A percentile compares a stretch with the other conserved stretches of the same genome.
Conservation (phyloP, 2,329 filamentous ascomycete species). For the Trichoderma aggressivum region DNA sequence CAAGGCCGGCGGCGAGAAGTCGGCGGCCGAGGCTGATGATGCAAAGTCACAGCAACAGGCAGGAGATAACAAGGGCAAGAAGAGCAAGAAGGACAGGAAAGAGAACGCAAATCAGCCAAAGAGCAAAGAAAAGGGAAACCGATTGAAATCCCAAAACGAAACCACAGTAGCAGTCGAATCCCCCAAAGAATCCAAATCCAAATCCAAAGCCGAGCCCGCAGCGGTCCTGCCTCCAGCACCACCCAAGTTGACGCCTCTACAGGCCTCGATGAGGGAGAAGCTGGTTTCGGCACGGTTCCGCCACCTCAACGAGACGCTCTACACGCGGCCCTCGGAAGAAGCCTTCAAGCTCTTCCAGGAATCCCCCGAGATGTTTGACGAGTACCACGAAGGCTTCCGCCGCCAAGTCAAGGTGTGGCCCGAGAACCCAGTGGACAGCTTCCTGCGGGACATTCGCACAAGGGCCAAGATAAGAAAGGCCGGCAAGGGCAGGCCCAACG, state of each 20-base stretch:
- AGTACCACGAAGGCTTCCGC: constrained; percentile 95
- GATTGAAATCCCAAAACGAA: not conserved
- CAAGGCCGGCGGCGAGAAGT: constrained; percentile 31
- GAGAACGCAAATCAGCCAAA: constrained; percentile 17
- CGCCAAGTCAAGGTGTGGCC: constrained; percentile 96
- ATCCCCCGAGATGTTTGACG: constrained; percentile 88
- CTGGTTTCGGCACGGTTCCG: constrained; percentile 93
- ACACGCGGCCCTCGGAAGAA: constrained; percentile 82
- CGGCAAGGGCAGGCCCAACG: constrained; percentile 30
- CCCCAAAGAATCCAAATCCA: not conserved
- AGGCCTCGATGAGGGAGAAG: constrained; percentile 92
- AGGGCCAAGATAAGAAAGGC: constrained; percentile 56
- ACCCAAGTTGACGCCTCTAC: constrained; percentile 79
- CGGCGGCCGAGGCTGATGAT: constrained; percentile 27
- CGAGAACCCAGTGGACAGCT: constrained; percentile 89
- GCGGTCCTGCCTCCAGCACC: constrained; percentile 42
- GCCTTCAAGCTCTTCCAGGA: constrained; percentile 79
- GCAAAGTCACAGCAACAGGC: not conserved
- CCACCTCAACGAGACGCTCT: constrained; percentile 93
- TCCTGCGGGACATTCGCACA: constrained; percentile 66
- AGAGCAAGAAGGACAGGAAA: constrained; percentile 28
- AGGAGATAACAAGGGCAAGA: constrained; percentile 33
- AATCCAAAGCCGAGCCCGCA: constrained; percentile 24
- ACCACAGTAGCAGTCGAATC: constrained; percentile 4
- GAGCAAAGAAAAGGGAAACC: constrained; percentile 18